Percentiles rank a stretch among this genome's conserved stretches.
Evolutionary conservation across 306 rosid genomes (phyloP).

Genomic region (Abrus precatorius): DNA sequence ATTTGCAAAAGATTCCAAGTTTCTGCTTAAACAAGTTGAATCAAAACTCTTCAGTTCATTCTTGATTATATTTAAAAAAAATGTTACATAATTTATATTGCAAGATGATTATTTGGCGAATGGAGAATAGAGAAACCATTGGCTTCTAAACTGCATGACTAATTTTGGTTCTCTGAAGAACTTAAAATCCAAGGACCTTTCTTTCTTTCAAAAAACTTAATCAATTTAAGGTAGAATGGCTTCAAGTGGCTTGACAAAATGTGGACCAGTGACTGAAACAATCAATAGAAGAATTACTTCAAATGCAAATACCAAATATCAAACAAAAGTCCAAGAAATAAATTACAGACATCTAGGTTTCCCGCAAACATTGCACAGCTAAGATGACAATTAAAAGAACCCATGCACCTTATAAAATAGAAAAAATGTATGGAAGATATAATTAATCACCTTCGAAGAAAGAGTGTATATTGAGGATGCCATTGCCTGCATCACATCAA

Average conservation of each 20-base stretch:
- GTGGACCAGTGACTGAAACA: neutral
- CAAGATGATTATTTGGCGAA: slow-evolving; percentile 20
- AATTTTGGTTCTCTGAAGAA: slow-evolving; percentile 39
- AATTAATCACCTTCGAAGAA: slow-evolving; percentile 73
- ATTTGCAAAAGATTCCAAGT: neutral
- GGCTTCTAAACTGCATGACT: neutral
- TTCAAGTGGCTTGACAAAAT: slow-evolving; percentile 31
- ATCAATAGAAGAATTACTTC: slow-evolving; percentile 22
- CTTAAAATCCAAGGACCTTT: slow-evolving; percentile 13
- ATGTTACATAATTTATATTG: slow-evolving; percentile 5
- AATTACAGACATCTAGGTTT: slow-evolving; percentile 22
- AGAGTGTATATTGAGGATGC: slow-evolving; percentile 89
- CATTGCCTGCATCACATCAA: slow-evolving; percentile 97
- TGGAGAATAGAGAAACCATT: slow-evolving; percentile 3
- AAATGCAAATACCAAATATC: slow-evolving; percentile 28
- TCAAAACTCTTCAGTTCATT: slow-evolving; percentile 32
- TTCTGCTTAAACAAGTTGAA: slow-evolving; percentile 21
- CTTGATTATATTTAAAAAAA: neutral
- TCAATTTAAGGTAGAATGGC: slow-evolving; percentile 17
- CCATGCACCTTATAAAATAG: neutral
- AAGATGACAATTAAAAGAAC: slow-evolving; percentile 21
- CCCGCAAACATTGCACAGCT: slow-evolving; percentile 15
- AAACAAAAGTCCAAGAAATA: slow-evolving; percentile 11
- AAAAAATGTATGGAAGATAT: slow-evolving; percentile 30
- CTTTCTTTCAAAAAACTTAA: neutral